Conservation (phyloP, 352 stramenopile genomes). For the Globisporangium acanthophoron region DNA sequence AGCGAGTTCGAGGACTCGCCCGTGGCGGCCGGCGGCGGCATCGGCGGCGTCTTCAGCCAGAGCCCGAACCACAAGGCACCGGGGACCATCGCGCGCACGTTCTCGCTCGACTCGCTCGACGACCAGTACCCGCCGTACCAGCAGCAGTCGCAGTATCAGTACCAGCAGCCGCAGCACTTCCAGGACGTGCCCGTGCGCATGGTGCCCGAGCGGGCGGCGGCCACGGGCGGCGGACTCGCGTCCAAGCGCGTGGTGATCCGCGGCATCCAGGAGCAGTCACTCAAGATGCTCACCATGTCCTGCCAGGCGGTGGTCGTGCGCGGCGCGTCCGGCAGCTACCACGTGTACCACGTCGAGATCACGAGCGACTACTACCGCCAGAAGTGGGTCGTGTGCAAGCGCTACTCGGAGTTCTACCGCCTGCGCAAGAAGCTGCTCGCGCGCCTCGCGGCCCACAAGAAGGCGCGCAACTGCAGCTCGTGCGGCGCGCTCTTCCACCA, state of each 20-base stretch:
- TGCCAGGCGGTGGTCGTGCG: conserved; percentile 74
- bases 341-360: conserved; percentile 83
- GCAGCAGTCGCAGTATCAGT: conserved; percentile 12
- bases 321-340: conserved; percentile 71
- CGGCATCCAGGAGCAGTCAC: conserved; percentile 70
- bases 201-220: conserved; percentile 27
- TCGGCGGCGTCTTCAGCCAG: conserved; percentile 69
- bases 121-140: conserved; percentile 13
- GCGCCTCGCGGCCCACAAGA: conserved; percentile 53
- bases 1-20: conserved; percentile 74
- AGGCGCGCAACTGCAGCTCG: conserved; percentile 36
- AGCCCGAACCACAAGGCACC: conserved; percentile 42
- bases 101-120: conserved; percentile 29
- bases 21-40: conserved; percentile 44
- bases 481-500: conserved; percentile 51
- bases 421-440: conserved; percentile 69
- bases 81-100: conserved; percentile 22
- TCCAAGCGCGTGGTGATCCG: conserved; percentile 68
- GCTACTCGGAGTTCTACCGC: conserved; percentile 83
- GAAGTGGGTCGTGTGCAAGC: conserved; percentile 86
- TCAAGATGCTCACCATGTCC: conserved; percentile 67
- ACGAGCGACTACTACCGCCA: conserved; percentile 88
- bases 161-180: conserved; percentile 23
- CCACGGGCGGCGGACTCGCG: conserved; percentile 25
- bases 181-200: conserved; percentile 53